Base-by-base conservation (phyloP, 768 basidiomycete genomes). In the Phylloporus arenicola region DNA sequence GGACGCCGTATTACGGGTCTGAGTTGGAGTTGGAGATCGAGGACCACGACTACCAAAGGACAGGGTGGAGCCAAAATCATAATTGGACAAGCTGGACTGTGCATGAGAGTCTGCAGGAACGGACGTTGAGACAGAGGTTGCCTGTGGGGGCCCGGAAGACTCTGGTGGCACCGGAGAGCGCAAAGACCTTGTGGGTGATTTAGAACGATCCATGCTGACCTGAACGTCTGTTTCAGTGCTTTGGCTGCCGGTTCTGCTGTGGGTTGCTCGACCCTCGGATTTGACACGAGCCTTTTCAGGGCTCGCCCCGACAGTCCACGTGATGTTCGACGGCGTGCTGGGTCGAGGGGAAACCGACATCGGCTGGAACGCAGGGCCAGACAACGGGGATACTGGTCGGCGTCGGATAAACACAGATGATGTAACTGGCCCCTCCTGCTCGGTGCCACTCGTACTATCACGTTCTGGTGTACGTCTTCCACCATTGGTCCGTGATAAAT, bases 301-400 rank as follows among this genome's bases (percentile, higher is more conserved):
- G 43, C 63, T 68, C 27, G 60, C 41, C n/a, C 55, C 68, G 35
- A 68, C 57, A 46, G 75, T 80, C 87, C 87, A 89, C n/a, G 80
- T 78, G 46, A 88, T 76, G 63, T 85, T 87, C 2, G 88, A 89
- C 31, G 88, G 88, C 24, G 88, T 86, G 40, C 63, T 61, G 27
- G 77, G 72, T 35, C 75, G 70, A 49, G 76, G 72, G 47, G 81
- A 75, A 20, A 78, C 74, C 7, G 76, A 58, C 70, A 85, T 72
- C 6, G 82, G 75, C 65, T 84, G 86, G 63, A 73, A 87, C 3
- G 79, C 67, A 24, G 76, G 70, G 24, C 73, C 76, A 29, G 84
- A 78, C 31, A 88, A 73, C 6, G 88, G 88, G 31, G 88, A 89
- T n/a, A 77, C 76, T 43, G 88, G 86, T 45, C 86, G 75, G 30